Conservation (phyloP, 768 basidiomycete genomes). For the Melanogaster broomeanus region DNA sequence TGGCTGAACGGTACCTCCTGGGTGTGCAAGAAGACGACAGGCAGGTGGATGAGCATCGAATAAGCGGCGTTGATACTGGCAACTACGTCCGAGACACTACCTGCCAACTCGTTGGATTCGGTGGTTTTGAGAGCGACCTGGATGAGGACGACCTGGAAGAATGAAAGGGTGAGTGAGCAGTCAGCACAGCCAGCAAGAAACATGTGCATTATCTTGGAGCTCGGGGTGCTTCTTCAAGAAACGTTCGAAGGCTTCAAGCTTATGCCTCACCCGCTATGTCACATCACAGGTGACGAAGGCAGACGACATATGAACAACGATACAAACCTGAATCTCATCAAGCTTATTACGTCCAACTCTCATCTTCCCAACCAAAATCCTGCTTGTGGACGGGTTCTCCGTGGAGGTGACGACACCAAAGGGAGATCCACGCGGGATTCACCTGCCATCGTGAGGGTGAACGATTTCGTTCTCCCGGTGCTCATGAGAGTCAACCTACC, state of each 20-base stretch:
- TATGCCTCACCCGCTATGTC: slow-evolving; percentile 71
- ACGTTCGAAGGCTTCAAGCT: slow-evolving; percentile 78
- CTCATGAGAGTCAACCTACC: slow-evolving; percentile 74
- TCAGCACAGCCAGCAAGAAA: background rate
- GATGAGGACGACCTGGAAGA: slow-evolving; percentile 69
- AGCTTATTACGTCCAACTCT: slow-evolving; percentile 89
- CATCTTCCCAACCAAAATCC: slow-evolving; percentile 66
- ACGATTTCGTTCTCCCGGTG: slow-evolving; percentile 49
- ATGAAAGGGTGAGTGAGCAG: background rate
- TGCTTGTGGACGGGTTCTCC: slow-evolving; percentile 47
- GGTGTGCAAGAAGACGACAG: slow-evolving; percentile 83
- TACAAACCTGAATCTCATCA: slow-evolving; percentile 71
- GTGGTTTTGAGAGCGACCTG: slow-evolving; percentile 88
- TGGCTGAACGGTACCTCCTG: slow-evolving; percentile 84
- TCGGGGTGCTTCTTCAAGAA: slow-evolving; percentile 82
- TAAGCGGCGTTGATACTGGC: slow-evolving; percentile 82
- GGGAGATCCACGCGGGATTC: background rate
- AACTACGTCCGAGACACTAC: slow-evolving; percentile 69
- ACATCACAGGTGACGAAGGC: background rate
- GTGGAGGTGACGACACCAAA: slow-evolving; percentile 37
- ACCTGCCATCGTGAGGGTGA: slow-evolving; percentile 40
- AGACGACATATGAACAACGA: background rate
- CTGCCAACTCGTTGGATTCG: slow-evolving; percentile 71
- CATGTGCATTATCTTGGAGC: slow-evolving; percentile 67
- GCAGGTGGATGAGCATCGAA: slow-evolving; percentile 84